phyloP scores from a whole-genome alignment of 1,284 basidiomycete species.

The Vanrija pseudolonga region DNA sequence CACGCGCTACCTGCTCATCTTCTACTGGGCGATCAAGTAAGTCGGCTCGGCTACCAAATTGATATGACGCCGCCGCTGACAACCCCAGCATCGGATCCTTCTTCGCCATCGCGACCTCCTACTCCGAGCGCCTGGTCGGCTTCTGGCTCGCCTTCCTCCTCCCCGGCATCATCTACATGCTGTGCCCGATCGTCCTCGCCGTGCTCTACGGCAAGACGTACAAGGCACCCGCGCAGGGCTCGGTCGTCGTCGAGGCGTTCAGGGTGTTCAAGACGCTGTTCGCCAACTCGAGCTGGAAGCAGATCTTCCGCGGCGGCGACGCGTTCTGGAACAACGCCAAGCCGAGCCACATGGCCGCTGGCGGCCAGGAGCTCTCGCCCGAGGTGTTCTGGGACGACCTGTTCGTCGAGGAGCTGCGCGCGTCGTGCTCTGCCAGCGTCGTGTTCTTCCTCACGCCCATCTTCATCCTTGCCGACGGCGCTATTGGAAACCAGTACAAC shows the following conservation, averaged over 20 bases:
- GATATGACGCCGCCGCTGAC: background rate
- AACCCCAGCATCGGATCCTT: conserved; percentile 40
- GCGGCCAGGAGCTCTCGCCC: conserved; percentile 13
- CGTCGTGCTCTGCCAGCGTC: conserved; percentile 50
- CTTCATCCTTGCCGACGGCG: conserved; percentile 52
- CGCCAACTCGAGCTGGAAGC: conserved; percentile 7
- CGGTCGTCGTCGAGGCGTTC: conserved; percentile 48
- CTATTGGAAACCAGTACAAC: conserved; percentile 46
- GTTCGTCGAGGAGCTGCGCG: conserved; percentile 52
- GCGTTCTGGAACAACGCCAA: conserved; percentile 51
- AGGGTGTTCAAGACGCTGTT: conserved; percentile 37
- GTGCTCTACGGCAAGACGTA: conserved; percentile 20
- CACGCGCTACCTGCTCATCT: conserved; percentile 40
- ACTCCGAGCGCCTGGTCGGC: conserved; percentile 44
- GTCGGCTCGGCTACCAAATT: conserved; percentile 26
- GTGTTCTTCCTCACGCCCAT: conserved; percentile 53
- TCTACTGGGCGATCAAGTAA: conserved; percentile 27
- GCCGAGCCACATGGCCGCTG: conserved; percentile 41
- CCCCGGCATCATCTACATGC: conserved; percentile 52
- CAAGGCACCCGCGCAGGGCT: conserved; percentile 51
- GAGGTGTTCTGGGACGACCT: conserved; percentile 53
- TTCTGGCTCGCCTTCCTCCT: conserved; percentile 53
- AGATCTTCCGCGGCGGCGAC: conserved; percentile 32
- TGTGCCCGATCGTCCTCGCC: conserved; percentile 48
- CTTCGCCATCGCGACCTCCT: conserved; percentile 37